A percentile compares a stretch with the other conserved stretches of the same genome.
Evolutionary conservation across 2,329 filamentous ascomycete genomes (phyloP).

Genomic region (Nakataea oryzae): DNA sequence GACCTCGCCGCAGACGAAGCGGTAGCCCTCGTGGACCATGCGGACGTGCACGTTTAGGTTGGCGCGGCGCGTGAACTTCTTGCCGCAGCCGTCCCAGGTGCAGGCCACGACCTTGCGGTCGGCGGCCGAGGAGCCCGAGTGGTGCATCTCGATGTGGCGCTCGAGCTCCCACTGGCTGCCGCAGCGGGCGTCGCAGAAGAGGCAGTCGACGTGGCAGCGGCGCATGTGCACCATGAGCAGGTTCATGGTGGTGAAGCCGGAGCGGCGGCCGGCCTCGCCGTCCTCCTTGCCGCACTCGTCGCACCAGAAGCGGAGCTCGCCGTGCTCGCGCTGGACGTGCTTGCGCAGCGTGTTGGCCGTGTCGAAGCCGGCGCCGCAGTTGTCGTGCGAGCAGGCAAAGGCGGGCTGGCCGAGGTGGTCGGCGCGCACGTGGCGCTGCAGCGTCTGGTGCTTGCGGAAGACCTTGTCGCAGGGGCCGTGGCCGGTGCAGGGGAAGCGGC

Average conservation of each 20-base stretch:
- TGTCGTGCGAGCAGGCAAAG: conserved; percentile 53
- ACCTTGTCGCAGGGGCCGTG: conserved; percentile 61
- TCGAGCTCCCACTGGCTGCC: conserved; percentile 57
- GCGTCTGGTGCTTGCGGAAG: conserved; percentile 80
- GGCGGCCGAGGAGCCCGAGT: conserved; percentile 51
- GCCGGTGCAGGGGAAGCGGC: conserved; percentile 64
- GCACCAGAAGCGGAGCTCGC: conserved; percentile 63
- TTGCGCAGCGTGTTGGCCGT: conserved; percentile 59
- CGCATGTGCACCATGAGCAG: conserved; percentile 66
- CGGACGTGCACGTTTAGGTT: conserved; percentile 75
- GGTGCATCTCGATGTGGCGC: conserved; percentile 67
- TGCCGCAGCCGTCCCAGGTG: conserved; percentile 56
- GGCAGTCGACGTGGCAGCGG: conserved; percentile 63
- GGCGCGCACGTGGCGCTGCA: conserved; percentile 71
- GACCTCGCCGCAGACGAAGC: conserved; percentile 68
- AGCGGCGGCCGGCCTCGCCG: conserved; percentile 21
- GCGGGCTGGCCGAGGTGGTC: conserved; percentile 64
- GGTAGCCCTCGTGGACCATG: conserved; percentile 63
- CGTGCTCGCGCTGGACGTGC: conserved; percentile 63
- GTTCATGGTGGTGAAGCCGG: conserved; percentile 58
- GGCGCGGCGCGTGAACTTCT: conserved; percentile 71
- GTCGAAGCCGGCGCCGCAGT: conserved; percentile 62
- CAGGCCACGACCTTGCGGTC: conserved; percentile 59
- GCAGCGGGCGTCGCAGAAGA: conserved; percentile 62
- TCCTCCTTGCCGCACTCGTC: conserved; percentile 47